Evolutionary conservation across 2,329 filamentous ascomycete genomes (phyloP), one percentile per base, ranked within the genome.

Genomic region (Sordariomycetes sp.): DNA sequence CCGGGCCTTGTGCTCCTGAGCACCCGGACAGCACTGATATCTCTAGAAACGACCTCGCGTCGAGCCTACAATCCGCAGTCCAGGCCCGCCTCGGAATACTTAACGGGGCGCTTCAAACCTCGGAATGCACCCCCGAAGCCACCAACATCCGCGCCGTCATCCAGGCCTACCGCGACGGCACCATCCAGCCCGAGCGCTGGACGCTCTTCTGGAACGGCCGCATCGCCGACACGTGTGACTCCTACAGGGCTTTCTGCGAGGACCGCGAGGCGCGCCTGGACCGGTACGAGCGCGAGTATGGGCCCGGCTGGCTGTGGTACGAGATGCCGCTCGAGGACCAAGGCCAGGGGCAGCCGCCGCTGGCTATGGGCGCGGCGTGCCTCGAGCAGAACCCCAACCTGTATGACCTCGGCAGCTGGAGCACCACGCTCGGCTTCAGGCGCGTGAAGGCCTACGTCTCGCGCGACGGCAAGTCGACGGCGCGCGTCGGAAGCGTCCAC

Each of bases 281-380:
- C 59, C 66, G 64, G 1, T 78, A 77, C 58, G 64, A 54, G 40
- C 64, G 62, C 3, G 51, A 61, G 12, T 60, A 74, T 61, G 75
- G 75, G 2, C 63, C 67, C 1, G 74, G 74, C 10, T 77, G 73
- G 71, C 67, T 78, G 14, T 79, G 75, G 75, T 74, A 73, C 57
- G 75, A 78, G 59, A 70, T 72, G 3, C 75, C 76, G 0, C 65
- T 78, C 2, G 61, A 68, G 24, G 64, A 65, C 14, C 50, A 61
- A 25, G 54, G 53, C 18, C 62, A 32, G 2, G 2, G 48, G 53
- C 6, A 58, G 61, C 20, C 46, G 68, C 54, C 22, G 18, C 22
- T 3, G 34, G 71, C 68, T 22, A 71, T 68, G 57, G 71, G 68
- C 53, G 67, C 67, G 20, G 53, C 67, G 16, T 67, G 67, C 53